A percentile compares a stretch with the other conserved stretches of the same genome.
Conservation (phyloP, 1,284 basidiomycete genomes). For the Trichosporon sp. region DNA sequence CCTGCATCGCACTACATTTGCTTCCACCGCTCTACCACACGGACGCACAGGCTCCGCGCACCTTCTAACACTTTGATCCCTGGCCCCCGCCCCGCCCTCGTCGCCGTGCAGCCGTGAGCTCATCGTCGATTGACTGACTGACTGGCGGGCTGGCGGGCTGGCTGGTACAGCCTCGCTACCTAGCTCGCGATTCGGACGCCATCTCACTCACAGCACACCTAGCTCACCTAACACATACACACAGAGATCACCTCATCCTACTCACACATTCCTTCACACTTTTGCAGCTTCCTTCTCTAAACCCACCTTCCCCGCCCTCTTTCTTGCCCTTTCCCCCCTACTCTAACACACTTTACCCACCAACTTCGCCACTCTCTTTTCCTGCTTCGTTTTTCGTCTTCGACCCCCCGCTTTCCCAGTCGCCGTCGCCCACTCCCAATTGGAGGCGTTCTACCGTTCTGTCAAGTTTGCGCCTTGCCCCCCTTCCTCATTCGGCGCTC, state of each 20-base stretch:
- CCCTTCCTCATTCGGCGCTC: not conserved
- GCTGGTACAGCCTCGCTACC: no score
- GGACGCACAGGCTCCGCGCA: not conserved
- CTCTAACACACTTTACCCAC: no score
- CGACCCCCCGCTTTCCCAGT: not conserved
- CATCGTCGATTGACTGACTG: no score
- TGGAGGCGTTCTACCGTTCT: not conserved
- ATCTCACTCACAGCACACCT: no score
- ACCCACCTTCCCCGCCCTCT: no score
- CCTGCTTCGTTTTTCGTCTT: not conserved
- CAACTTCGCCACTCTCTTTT: not conserved
- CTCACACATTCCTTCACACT: not conserved
- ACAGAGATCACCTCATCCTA: not conserved
- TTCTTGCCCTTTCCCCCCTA: not conserved
- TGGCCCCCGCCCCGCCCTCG: no score
- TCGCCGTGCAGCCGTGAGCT: no score
- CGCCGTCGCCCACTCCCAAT: not conserved
- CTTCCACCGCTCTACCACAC: not conserved
- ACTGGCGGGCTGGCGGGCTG: no score
- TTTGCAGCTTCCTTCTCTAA: not conserved
- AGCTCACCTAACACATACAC: not conserved
- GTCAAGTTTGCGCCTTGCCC: not conserved
- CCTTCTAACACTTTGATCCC: not conserved
- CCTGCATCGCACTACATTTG: not conserved
- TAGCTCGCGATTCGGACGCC: no score